Conservation (phyloP, 257 asterid genomes). For the Salvia miltiorrhiza region DNA sequence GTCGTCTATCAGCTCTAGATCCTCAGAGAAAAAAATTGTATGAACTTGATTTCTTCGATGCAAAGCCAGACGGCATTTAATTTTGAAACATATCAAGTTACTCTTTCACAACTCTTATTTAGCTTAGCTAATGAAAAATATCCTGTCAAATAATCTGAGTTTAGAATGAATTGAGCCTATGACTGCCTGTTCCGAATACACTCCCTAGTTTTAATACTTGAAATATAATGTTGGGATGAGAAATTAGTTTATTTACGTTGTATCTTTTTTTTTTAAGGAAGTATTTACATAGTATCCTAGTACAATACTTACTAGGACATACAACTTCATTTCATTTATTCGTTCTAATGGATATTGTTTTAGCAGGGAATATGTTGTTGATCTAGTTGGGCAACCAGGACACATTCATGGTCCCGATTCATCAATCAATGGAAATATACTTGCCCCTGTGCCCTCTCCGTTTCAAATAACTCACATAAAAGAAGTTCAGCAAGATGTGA, state of each 20-base stretch:
- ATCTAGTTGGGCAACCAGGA: constrained; percentile 94
- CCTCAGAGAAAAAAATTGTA: background rate
- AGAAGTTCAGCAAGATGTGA: constrained; percentile 51
- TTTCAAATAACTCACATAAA: constrained; percentile 74
- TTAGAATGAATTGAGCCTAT: background rate
- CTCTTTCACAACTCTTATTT: background rate
- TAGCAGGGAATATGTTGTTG: constrained; percentile 89
- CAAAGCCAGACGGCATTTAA: background rate
- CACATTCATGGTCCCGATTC: constrained; percentile 77
- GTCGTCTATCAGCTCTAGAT: background rate
- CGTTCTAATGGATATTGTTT: constrained; percentile 22
- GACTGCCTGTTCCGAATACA: background rate
- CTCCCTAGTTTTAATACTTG: background rate
- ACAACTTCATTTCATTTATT: background rate
- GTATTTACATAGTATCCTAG: background rate
- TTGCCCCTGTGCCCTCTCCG: constrained; percentile 76
- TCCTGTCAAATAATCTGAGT: background rate
- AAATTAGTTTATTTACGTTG: background rate
- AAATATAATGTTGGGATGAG: background rate
- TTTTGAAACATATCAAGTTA: background rate
- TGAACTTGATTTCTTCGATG: background rate
- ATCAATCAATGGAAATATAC: constrained; percentile 61
- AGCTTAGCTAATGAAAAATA: background rate
- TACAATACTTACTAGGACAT: background rate
- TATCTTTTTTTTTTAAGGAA: too few species aligned